Evolutionary conservation across 1,284 basidiomycete species (phyloP).

Genomic region (Ganoderma lingzhi): DNA sequence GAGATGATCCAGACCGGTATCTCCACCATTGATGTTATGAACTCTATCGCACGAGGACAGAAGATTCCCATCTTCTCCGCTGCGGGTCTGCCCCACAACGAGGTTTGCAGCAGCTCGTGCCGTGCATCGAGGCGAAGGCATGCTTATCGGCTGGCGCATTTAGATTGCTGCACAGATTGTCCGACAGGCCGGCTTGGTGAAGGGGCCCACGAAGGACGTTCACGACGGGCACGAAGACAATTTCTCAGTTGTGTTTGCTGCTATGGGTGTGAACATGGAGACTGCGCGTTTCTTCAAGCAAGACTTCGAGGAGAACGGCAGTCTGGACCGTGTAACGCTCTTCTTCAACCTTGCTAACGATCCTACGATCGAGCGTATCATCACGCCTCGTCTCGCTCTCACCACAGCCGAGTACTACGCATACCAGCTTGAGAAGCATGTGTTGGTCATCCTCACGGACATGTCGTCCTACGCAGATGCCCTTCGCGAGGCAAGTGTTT

Average conservation of each 20-base stretch:
- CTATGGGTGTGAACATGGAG: constrained; percentile 99
- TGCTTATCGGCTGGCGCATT: constrained; percentile 29
- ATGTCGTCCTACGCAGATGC: constrained; percentile 99
- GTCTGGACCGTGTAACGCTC: constrained; percentile 96
- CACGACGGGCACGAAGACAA: constrained; percentile 99
- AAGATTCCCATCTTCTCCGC: constrained; percentile 99
- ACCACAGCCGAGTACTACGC: constrained; percentile 99
- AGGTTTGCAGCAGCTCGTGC: constrained; percentile 59
- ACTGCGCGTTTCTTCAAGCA: constrained; percentile 99
- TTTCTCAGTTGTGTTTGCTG: constrained; percentile 99
- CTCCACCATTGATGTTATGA: constrained; percentile 98
- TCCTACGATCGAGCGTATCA: constrained; percentile 99
- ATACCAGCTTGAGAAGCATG: constrained; percentile 99
- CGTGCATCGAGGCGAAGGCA: constrained; percentile 27
- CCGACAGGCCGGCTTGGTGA: constrained; percentile 98
- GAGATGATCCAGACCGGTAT: constrained; percentile 99
- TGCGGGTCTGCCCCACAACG: constrained; percentile 98
- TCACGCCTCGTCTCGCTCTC: constrained; percentile 96
- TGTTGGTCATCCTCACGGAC: constrained; percentile 98
- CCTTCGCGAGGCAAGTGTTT: constrained; percentile 80
- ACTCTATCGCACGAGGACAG: constrained; percentile 99
- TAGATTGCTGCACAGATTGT: constrained; percentile 99
- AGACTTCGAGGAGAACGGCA: constrained; percentile 99
- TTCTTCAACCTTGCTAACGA: constrained; percentile 99
- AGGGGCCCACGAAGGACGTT: constrained; percentile 94